Percentiles rank a stretch among this genome's conserved stretches.
These are phyloP conservation scores for Saccharomycopsis schoenii DNA, from an alignment of 805 yeast genomes.

Conservation along the genomic window DNA sequence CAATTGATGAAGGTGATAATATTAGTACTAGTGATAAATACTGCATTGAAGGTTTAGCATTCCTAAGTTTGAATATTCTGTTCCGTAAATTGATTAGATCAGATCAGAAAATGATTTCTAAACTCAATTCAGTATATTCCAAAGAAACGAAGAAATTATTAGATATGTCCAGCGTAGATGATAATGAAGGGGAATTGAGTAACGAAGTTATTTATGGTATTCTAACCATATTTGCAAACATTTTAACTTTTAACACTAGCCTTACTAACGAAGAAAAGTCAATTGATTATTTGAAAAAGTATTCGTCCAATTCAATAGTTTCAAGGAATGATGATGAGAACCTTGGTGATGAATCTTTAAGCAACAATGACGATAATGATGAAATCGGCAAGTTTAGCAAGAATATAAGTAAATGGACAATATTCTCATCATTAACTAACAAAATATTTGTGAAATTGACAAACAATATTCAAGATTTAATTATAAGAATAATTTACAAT, in stretches of 20 bases:
- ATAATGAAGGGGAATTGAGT: background rate
- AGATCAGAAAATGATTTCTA: conserved; percentile 26
- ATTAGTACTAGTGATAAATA: conserved; percentile 4
- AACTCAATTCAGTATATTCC: conserved; percentile 18
- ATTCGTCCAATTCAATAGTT: conserved; percentile 27
- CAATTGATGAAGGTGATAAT: background rate
- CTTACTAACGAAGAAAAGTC: conserved; percentile 27
- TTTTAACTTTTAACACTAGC: conserved; percentile 28
- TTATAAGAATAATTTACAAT: conserved; percentile 29
- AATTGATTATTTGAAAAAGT: conserved; percentile 29
- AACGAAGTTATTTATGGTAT: conserved; percentile 29
- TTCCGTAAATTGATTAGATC: conserved; percentile 28
- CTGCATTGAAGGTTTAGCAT: conserved; percentile 28
- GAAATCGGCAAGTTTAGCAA: conserved; percentile 21
- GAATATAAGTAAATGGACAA: background rate
- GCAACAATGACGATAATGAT: conserved; percentile 11
- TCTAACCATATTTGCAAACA: conserved; percentile 31
- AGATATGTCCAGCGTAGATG: conserved; percentile 11
- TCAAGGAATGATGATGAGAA: conserved; percentile 11
- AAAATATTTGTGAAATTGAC: conserved; percentile 16
- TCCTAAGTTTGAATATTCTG: conserved; percentile 27
- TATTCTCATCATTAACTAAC: background rate
- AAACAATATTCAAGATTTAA: conserved; percentile 22
- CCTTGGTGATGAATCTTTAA: conserved; percentile 1
- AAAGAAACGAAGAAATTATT: conserved; percentile 2